A percentile compares a stretch with the other conserved stretches of the same genome.
Conservation (phyloP, 345 rosid species). For the Ceriops decandra region DNA sequence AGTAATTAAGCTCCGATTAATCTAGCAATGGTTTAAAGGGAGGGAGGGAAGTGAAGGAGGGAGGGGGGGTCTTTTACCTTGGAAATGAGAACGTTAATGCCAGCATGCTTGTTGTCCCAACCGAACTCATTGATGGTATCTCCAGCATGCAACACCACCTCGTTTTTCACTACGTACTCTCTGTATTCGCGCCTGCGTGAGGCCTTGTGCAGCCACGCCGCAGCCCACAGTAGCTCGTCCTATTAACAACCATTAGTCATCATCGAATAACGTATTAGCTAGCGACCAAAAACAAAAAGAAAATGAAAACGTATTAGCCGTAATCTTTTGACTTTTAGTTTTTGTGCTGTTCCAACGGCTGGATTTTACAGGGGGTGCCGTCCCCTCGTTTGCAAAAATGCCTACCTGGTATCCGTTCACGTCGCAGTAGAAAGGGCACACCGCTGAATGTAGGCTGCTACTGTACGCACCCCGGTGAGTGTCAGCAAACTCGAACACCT, state of each 20-base stretch:
- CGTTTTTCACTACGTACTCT: conserved; percentile 34
- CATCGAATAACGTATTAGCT: neutral
- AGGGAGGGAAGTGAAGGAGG: no score
- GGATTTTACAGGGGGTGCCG: neutral
- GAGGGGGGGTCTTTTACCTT: conserved; percentile 17
- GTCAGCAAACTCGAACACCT: conserved; percentile 39
- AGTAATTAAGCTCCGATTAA: no score
- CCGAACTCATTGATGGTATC: conserved; percentile 40
- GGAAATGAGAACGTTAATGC: conserved; percentile 35
- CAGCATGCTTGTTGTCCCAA: conserved; percentile 39
- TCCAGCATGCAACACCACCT: conserved; percentile 35
- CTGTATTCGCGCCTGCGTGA: conserved; percentile 35
- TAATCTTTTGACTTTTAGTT: neutral
- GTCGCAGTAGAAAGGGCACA: conserved; percentile 39
- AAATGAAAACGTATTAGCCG: no score
- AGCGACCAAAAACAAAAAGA: no score
- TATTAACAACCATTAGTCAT: conserved; percentile 1
- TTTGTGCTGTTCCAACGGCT: conserved; percentile 1
- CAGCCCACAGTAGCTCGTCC: conserved; percentile 37
- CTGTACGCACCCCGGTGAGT: conserved; percentile 35
- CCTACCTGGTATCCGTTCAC: conserved; percentile 35
- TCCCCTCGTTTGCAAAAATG: no score
- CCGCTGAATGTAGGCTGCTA: conserved; percentile 22
- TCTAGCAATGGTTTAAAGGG: no score
- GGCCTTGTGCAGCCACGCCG: conserved; percentile 38